Percentiles rank a stretch among this genome's conserved stretches.
Conservation (phyloP, 2,329 filamentous ascomycete genomes). For the Calonectria fujianensis region DNA sequence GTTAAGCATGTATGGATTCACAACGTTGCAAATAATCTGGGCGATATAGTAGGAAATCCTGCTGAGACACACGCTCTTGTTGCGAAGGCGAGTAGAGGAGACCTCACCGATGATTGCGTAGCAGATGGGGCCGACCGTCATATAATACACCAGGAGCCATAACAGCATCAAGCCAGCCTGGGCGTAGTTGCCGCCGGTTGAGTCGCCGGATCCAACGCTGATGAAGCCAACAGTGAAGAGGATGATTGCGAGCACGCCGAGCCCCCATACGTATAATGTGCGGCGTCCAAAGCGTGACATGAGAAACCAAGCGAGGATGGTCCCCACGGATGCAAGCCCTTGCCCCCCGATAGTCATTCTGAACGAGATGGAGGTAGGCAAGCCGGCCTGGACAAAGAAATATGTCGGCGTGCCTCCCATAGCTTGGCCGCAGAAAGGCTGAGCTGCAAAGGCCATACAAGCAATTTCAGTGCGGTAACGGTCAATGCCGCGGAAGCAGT, state of each 20-base stretch:
- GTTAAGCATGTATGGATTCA: conserved; percentile 55
- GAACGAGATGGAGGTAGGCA: conserved; percentile 60
- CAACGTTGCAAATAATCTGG: conserved; percentile 48
- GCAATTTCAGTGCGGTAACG: conserved; percentile 64
- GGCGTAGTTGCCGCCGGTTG: conserved; percentile 15
- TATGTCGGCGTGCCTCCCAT: conserved; percentile 62
- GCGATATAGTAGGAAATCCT: conserved; percentile 51
- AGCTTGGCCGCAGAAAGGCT: conserved; percentile 59
- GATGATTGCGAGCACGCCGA: conserved; percentile 60
- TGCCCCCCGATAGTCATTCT: conserved; percentile 59
- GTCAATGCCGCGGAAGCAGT: conserved; percentile 68
- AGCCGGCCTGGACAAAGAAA: conserved; percentile 65
- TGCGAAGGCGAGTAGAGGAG: conserved; percentile 58
- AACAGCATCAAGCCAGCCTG: conserved; percentile 55
- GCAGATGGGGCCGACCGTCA: conserved; percentile 60
- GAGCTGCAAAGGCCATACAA: conserved; percentile 59
- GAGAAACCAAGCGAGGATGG: conserved; percentile 31
- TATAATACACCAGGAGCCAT: conserved; percentile 55
- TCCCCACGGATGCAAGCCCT: conserved; percentile 31
- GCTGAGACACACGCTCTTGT: conserved; percentile 58
- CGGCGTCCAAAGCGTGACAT: conserved; percentile 59
- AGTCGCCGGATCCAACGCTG: conserved; percentile 51
- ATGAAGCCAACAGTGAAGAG: conserved; percentile 63
- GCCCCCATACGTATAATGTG: conserved; percentile 63
- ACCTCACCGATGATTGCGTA: conserved; percentile 60